Conservation (phyloP, 169 alveolate species). For the Cryptosporidium andersoni region DNA sequence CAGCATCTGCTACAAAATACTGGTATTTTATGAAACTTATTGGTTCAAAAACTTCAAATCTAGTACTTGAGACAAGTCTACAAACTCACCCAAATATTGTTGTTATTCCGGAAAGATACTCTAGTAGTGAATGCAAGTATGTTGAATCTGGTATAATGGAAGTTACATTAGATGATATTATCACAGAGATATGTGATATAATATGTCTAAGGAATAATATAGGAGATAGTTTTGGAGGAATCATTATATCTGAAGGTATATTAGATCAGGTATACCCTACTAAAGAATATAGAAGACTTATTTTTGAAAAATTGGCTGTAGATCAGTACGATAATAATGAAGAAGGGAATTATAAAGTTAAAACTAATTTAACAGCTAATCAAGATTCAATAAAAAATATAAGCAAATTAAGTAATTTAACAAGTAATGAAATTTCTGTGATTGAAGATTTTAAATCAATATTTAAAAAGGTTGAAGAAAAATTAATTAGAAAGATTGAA, state of each 20-base stretch:
- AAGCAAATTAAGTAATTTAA: not conserved
- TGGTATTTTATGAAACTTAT: slow-evolving; percentile 86
- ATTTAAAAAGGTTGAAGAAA: slow-evolving; percentile 18
- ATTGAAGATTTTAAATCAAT: slow-evolving; percentile 37
- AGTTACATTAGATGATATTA: slow-evolving; percentile 91
- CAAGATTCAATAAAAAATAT: not conserved
- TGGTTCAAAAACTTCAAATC: slow-evolving; percentile 89
- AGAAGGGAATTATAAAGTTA: not conserved
- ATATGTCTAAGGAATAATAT: slow-evolving; percentile 90
- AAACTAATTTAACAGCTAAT: not conserved
- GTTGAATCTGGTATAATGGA: slow-evolving; percentile 83
- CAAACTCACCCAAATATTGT: slow-evolving; percentile 85
- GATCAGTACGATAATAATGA: slow-evolving; percentile 27
- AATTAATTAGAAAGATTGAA: slow-evolving; percentile 1
- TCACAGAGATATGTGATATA: slow-evolving; percentile 92
- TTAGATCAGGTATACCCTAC: slow-evolving; percentile 93
- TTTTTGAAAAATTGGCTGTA: slow-evolving; percentile 67
- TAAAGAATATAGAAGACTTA: slow-evolving; percentile 85
- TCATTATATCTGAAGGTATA: slow-evolving; percentile 95
- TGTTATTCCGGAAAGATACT: slow-evolving; percentile 81
- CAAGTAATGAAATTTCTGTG: slow-evolving; percentile 11
- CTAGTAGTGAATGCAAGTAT: slow-evolving; percentile 13
- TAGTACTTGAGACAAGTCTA: slow-evolving; percentile 84
- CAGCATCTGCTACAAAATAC: slow-evolving; percentile 87
- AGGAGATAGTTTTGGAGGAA: slow-evolving; percentile 94